Conservation (phyloP, 164 flowering plant genomes). For the Umbellularia californica region DNA sequence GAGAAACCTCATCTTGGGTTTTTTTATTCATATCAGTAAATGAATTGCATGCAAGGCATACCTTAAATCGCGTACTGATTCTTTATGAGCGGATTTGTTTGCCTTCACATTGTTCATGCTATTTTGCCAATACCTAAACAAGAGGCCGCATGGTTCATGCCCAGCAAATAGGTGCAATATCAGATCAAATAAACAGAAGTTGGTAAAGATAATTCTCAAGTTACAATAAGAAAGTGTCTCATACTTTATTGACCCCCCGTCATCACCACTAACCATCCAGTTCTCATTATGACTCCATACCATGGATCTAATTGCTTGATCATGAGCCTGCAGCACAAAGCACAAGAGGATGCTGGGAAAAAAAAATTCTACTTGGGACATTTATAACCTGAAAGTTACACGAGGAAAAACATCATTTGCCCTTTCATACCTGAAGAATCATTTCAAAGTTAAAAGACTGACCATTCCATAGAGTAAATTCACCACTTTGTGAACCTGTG, state of each 20-base stretch:
- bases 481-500: slow-evolving; percentile 99
- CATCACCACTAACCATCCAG: slow-evolving; percentile 99
- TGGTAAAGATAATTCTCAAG: neutral
- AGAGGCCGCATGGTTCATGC: neutral
- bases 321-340: slow-evolving; percentile 74
- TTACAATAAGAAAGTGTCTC: neutral
- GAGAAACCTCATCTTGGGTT: neutral
- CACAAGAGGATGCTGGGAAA: neutral
- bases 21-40: neutral
- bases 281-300: slow-evolving; percentile 99
- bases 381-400: neutral
- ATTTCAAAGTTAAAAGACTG: slow-evolving; percentile 98
- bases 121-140: slow-evolving; percentile 92
- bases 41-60: slow-evolving; percentile 14
- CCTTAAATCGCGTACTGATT: slow-evolving; percentile 97
- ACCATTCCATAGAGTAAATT: slow-evolving; percentile 99
- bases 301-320: slow-evolving; percentile 97
- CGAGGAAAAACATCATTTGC: slow-evolving; percentile 1
- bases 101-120: slow-evolving; percentile 99
- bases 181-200: slow-evolving; percentile 1
- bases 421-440: slow-evolving; percentile 81
- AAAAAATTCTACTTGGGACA: neutral
- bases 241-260: slow-evolving; percentile 97
- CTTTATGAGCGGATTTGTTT: slow-evolving; percentile 93
- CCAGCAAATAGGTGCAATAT: neutral